Evolutionary conservation across 2,329 filamentous ascomycete genomes (phyloP), one percentile per base, ranked within the genome.

Genomic region (Alternaria rosae): DNA sequence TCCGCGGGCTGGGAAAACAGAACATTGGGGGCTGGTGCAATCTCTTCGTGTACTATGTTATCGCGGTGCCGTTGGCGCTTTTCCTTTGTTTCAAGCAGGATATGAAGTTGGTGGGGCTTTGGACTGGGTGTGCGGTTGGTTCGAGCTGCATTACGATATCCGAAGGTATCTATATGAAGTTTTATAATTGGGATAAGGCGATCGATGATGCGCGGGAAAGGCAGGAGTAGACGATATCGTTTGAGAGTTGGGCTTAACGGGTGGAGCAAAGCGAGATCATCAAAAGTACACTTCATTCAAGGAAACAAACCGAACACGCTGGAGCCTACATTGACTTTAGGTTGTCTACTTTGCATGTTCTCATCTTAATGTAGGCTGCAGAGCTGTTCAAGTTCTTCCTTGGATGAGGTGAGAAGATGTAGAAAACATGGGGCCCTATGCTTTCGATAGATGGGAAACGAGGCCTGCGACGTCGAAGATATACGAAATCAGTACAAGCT

Each of bases 1-100:
- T 80, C 7, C 68, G 80, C 0, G 79, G 78, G 0, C 64, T 81
- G 6, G 80, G 79, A 0, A 72, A 76, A 59, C 79, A 81, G 60
- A 72, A 70, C 2, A 76, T 82, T 6, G 79, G 78, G 7, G 80
- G 79, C 1, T 80, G 74, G 65, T 74, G 76, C 17, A 80, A 78
- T 54, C 56, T 81, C 15, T 70, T 73, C 4, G 77, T 80, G 3
- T 80, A 80, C 32, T 81, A 81, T 54, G 52, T 76, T 6, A 71
- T 79, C 53, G 78, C 78, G 0, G 75, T 81, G 6, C 79, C 79
- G 3, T 55, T 80, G 32, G 72, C 78, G 7, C 65, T 80, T 48
- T 71, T 70, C 9, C 59, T 81, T 45, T 78, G 78, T 50, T 77
- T 81, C 25, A 68, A 72, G 7, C 70, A 69, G n/a, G 70, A 76